These are phyloP conservation scores for Sphaceloma murrayae DNA, from an alignment of 2,329 filamentous ascomycete genomes.

Conservation along the genomic window DNA sequence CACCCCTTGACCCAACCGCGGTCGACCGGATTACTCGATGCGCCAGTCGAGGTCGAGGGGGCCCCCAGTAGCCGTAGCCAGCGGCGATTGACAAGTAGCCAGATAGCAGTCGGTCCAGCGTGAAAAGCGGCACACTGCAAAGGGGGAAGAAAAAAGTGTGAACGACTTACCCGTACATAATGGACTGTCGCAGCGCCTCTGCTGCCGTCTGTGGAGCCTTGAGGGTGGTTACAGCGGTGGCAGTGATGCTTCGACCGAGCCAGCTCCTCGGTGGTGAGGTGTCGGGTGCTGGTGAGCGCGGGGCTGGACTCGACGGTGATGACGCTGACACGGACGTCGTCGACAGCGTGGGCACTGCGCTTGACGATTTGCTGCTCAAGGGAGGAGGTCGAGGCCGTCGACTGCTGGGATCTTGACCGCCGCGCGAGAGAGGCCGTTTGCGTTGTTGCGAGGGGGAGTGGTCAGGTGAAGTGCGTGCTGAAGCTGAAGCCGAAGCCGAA, in stretches of 20 bases:
- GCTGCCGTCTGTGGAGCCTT: constrained; percentile 38
- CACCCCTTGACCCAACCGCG: constrained; percentile 14
- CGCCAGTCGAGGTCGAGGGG: too few species aligned
- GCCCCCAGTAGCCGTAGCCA: too few species aligned
- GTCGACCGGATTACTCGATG: constrained; percentile 11
- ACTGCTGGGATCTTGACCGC: constrained; percentile 7
- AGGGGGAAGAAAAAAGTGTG: neutral
- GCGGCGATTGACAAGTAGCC: too few species aligned
- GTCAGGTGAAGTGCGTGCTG: constrained; percentile 2
- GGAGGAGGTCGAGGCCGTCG: constrained; percentile 21
- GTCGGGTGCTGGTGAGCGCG: constrained; percentile 9
- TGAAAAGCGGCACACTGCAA: neutral
- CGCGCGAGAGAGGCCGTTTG: constrained; percentile 14
- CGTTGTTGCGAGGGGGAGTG: constrained; percentile 10
- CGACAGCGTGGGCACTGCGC: constrained; percentile 38
- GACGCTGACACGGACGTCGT: constrained; percentile 19
- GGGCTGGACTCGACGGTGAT: constrained; percentile 10
- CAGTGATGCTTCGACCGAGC: constrained; percentile 24
- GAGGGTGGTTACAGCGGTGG: constrained; percentile 26
- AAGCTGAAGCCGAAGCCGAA: neutral
- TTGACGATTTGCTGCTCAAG: constrained; percentile 32
- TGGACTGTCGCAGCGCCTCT: constrained; percentile 49
- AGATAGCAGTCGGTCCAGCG: neutral
- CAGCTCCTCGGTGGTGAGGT: constrained; percentile 20
- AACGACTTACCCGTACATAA: constrained; percentile 46